These are phyloP conservation scores for Leptomonas pyrrhocoris DNA, from an alignment of 208 protist genomes.

Conservation along the genomic window DNA sequence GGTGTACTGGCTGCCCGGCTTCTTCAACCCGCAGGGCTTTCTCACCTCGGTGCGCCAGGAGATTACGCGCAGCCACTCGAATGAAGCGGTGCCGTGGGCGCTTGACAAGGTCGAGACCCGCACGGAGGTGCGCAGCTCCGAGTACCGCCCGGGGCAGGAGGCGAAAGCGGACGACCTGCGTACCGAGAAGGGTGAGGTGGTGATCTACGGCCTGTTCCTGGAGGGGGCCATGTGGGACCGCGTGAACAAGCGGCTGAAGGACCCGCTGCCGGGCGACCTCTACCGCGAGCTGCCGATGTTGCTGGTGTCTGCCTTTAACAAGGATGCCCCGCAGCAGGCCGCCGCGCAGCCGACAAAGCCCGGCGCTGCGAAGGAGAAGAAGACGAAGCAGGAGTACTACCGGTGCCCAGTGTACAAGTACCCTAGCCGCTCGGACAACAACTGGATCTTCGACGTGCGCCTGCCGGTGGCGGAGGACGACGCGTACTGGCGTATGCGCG, in stretches of 20 bases:
- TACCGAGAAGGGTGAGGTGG: constrained; percentile 95
- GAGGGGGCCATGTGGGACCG: constrained; percentile 98
- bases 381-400: constrained; percentile 94
- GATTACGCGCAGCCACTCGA: constrained; percentile 90
- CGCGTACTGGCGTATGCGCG: constrained; percentile 96
- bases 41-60: constrained; percentile 98
- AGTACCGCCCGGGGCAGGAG: constrained; percentile 92
- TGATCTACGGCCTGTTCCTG: constrained; percentile 98
- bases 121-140: constrained; percentile 94
- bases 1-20: constrained; percentile 97
- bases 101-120: constrained; percentile 96
- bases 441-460: constrained; percentile 98
- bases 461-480: constrained; percentile 94
- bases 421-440: constrained; percentile 93
- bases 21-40: constrained; percentile 99
- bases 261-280: constrained; percentile 95
- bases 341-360: constrained; percentile 65
- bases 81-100: constrained; percentile 94
- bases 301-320: constrained; percentile 93
- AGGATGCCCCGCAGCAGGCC: constrained; percentile 72
- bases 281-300: constrained; percentile 96
- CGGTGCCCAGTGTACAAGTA: constrained; percentile 98
- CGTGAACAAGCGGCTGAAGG: constrained; percentile 90
- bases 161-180: constrained; percentile 91
- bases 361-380: constrained; percentile 74